These are phyloP conservation scores for Tolypocladium sp. DNA, from an alignment of 2,329 filamentous ascomycete species.

Conservation along the genomic window DNA sequence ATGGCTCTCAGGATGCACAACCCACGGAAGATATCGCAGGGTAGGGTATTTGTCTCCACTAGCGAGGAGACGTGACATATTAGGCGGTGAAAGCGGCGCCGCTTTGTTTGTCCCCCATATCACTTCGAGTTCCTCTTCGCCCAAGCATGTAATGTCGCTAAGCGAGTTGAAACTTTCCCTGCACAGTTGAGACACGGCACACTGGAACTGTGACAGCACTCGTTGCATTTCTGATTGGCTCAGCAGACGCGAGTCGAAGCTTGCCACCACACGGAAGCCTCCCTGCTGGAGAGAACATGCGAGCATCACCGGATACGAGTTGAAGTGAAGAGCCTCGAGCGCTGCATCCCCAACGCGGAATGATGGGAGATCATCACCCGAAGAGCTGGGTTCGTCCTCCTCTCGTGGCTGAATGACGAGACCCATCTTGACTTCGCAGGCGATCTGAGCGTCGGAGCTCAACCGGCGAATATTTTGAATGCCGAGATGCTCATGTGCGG, in stretches of 20 bases:
- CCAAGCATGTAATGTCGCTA: conserved; percentile 23
- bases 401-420: too few species aligned
- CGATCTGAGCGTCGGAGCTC: too few species aligned
- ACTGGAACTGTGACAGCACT: conserved; percentile 39
- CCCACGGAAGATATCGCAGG: conserved; percentile 14
- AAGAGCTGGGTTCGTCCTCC: too few species aligned
- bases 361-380: conserved; percentile 21
- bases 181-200: conserved; percentile 40
- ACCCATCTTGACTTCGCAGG: too few species aligned
- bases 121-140: conserved; percentile 24
- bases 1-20: conserved; percentile 15
- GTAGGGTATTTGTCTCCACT: conserved; percentile 13
- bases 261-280: conserved; percentile 48
- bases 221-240: conserved; percentile 39
- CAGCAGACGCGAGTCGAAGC: conserved; percentile 52
- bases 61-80: conserved; percentile 7
- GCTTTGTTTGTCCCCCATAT: conserved; percentile 20
- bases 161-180: conserved; percentile 17
- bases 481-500: too few species aligned
- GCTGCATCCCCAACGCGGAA: conserved; percentile 45
- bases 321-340: conserved; percentile 46
- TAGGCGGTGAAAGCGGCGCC: conserved; percentile 7
- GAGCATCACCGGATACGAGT: conserved; percentile 52
- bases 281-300: conserved; percentile 48
- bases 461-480: too few species aligned